Conservation (phyloP, 176 grass and related monocot genomes). For the Aegilops umbellulata region DNA sequence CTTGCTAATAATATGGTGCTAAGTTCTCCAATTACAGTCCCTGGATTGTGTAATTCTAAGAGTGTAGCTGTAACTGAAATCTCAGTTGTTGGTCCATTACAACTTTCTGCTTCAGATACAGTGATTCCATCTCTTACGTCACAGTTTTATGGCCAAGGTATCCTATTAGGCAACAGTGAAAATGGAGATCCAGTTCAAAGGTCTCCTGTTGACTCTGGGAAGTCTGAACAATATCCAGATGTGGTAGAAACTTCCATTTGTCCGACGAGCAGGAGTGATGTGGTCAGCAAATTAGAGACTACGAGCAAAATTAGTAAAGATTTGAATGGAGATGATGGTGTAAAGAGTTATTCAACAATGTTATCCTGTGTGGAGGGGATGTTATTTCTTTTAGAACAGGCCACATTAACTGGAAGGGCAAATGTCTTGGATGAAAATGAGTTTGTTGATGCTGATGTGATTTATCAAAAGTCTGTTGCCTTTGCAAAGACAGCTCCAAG, state of each 20-base stretch:
- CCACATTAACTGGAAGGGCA: slow-evolving; percentile 58
- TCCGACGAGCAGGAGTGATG: neutral
- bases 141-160: neutral
- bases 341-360: neutral
- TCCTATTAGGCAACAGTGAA: slow-evolving; percentile 21
- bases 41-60: slow-evolving; percentile 6
- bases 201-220: slow-evolving; percentile 11
- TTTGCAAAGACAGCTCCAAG: slow-evolving; percentile 58
- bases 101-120: slow-evolving; percentile 27
- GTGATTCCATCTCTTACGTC: slow-evolving; percentile 19
- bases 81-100: slow-evolving; percentile 7
- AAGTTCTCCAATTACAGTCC: neutral
- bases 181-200: slow-evolving; percentile 3
- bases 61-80: slow-evolving; percentile 5
- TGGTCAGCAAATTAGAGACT: slow-evolving; percentile 9
- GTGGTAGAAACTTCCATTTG: slow-evolving; percentile 12
- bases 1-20: slow-evolving; percentile 1
- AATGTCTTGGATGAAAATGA: slow-evolving; percentile 50
- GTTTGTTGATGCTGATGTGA: slow-evolving; percentile 55
- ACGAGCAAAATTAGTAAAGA: slow-evolving; percentile 12
- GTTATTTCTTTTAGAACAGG: slow-evolving; percentile 62
- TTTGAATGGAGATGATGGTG: slow-evolving; percentile 18
- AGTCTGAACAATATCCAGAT: slow-evolving; percentile 29
- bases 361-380: slow-evolving; percentile 56
- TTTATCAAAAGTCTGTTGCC: slow-evolving; percentile 63